Evolutionary conservation across 2,329 filamentous ascomycete genomes (phyloP), one percentile per base, ranked within the genome.

Genomic region (Apiospora koreana): DNA sequence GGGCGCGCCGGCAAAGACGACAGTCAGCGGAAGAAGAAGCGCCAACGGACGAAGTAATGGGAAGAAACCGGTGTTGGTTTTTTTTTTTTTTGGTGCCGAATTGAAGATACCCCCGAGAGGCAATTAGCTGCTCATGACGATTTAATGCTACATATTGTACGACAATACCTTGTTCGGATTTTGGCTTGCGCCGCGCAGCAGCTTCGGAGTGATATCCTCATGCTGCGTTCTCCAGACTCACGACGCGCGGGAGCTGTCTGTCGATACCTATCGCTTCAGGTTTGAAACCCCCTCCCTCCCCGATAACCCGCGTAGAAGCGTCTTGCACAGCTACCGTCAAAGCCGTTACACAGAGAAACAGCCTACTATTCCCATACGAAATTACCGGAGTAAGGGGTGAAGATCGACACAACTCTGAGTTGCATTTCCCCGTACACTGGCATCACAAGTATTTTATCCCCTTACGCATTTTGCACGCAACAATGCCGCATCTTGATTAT

Each of bases 1-100:
- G 54, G 54, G 54, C 54, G 54, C 54, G 54, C 54, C n/a, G 54
- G 23, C 64, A 45, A 66, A 21, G 64, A 66, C 64, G 64, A 66
- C 18, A 65, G 62, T 25, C 42, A 66, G 10, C 64, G 38, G 8
- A 66, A 66, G 64, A 43, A 66, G 64, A 66, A 42, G 25, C 38
- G 64, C 64, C 64, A 66, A 45, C 8, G 64, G 38, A 42, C 64
- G 9, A 62, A 62, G 21, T 62, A 28, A 62, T 38, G 28, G 21
- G 23, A 8, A 2, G 28, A 14, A 58, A 21, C 3, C 5, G 31
- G 31, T n/a, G 31, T n/a, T 14, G 31, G 2, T 38, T 35, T 3
- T 58, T 58, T 58, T 58, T 25, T 21, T 38, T 38, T 23, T 23
- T 62, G 31, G 28, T 38, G 54, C 54, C 54, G 31, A 62, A 38